A percentile compares a stretch with the other conserved stretches of the same genome.
phyloP scores from a whole-genome alignment of 2,329 filamentous ascomycete species.

The Penicillium sp. region DNA sequence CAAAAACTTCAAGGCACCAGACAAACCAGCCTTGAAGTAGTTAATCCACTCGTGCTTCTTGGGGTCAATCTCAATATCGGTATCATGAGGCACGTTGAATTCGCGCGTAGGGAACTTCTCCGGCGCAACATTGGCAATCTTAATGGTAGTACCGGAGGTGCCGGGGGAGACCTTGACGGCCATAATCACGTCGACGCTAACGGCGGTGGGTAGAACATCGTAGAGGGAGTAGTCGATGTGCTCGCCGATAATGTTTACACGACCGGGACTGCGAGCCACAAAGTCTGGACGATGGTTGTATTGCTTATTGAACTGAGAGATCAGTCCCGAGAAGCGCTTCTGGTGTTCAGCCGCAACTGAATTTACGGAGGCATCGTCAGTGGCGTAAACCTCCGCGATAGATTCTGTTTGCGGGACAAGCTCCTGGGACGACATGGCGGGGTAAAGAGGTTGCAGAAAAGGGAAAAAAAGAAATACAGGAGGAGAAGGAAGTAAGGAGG shows the following conservation, averaged over 20 bases:
- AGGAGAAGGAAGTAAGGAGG: not conserved
- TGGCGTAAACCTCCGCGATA: conserved; percentile 80
- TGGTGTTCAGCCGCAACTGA: conserved; percentile 68
- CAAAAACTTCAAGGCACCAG: conserved; percentile 77
- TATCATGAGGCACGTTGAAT: conserved; percentile 67
- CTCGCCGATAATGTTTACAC: conserved; percentile 98
- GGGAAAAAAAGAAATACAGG: not conserved
- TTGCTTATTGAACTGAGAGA: conserved; percentile 67
- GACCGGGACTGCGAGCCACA: conserved; percentile 84
- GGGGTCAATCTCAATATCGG: conserved; percentile 77
- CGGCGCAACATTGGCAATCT: conserved; percentile 76
- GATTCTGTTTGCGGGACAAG: conserved; percentile 73
- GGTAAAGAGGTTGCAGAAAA: conserved; percentile 13
- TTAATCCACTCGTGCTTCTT: conserved; percentile 92
- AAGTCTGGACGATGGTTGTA: conserved; percentile 76
- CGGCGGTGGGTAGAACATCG: conserved; percentile 92
- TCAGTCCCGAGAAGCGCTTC: conserved; percentile 72
- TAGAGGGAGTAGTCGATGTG: conserved; percentile 99
- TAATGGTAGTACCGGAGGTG: conserved; percentile 61
- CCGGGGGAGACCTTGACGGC: conserved; percentile 63
- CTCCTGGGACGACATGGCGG: conserved; percentile 43
- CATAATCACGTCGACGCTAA: conserved; percentile 86
- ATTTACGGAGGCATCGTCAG: conserved; percentile 72
- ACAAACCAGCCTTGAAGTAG: conserved; percentile 92
- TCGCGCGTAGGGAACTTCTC: conserved; percentile 73